Percentiles rank a stretch among this genome's conserved stretches.
Conservation (phyloP, 495 filamentous ascomycete genomes). For the Penicillium silybi region DNA sequence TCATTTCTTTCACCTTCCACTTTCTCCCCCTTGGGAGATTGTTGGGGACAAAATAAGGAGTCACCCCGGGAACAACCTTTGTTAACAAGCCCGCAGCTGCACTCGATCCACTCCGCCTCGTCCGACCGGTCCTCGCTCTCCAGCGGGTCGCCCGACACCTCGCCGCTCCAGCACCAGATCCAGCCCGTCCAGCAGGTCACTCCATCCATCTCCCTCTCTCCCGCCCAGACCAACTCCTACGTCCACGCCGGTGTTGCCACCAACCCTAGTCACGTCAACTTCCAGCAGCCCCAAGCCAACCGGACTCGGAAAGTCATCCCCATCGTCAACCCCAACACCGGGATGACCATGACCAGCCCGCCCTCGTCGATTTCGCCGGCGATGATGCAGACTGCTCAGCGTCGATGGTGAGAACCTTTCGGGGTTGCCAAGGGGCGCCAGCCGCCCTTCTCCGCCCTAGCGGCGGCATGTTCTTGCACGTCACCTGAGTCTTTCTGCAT, state of each 20-base stretch:
- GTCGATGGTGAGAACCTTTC: constrained; percentile 53
- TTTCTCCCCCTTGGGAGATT: constrained; percentile 2
- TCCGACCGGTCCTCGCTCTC: constrained; percentile 94
- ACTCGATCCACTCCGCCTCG: constrained; percentile 79
- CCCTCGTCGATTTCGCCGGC: constrained; percentile 84
- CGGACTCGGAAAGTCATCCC: constrained; percentile 94
- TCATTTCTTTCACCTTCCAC: background rate
- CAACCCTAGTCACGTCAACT: constrained; percentile 60
- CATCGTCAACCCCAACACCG: constrained; percentile 94
- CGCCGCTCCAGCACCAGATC: constrained; percentile 75
- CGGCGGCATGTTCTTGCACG: constrained; percentile 33
- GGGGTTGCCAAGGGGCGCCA: constrained; percentile 26
- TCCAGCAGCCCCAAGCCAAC: constrained; percentile 81
- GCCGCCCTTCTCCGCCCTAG: constrained; percentile 27
- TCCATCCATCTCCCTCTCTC: constrained; percentile 75
- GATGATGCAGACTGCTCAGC: constrained; percentile 71
- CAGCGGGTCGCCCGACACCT: constrained; percentile 90
- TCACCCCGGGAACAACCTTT: background rate
- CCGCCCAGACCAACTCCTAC: constrained; percentile 61
- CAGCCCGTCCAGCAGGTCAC: constrained; percentile 72
- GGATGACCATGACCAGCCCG: constrained; percentile 83
- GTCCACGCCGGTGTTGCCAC: constrained; percentile 54
- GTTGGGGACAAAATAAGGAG: background rate
- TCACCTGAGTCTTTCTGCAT: constrained; percentile 38
- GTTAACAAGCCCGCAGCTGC: constrained; percentile 53